phyloP scores from a whole-genome alignment of 73 alveolate genomes.

The Tetrahymena malaccensis region DNA sequence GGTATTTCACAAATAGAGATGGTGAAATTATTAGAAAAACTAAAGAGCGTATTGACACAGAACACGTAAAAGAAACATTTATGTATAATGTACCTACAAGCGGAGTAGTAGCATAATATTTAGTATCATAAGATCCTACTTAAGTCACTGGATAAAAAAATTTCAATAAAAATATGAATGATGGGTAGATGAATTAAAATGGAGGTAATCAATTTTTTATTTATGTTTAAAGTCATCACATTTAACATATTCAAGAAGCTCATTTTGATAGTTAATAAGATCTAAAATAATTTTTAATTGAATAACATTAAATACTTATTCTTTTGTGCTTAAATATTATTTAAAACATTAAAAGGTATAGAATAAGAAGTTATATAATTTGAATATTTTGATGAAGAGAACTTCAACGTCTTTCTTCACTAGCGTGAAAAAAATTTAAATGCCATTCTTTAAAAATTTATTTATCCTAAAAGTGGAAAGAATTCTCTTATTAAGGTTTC shows the following conservation, averaged over 20 bases:
- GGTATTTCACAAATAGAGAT: conserved; percentile 71
- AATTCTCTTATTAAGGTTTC: conserved; percentile 71
- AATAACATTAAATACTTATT: too few species aligned
- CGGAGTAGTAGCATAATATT: conserved; percentile 65
- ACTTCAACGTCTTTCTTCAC: conserved; percentile 52
- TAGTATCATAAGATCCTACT: not conserved
- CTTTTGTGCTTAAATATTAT: not conserved
- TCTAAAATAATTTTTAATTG: not conserved
- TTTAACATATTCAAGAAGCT: not conserved
- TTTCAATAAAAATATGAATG: not conserved
- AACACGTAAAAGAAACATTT: conserved; percentile 63
- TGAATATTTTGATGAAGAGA: conserved; percentile 63
- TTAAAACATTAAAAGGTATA: not conserved
- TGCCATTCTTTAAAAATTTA: conserved; percentile 63
- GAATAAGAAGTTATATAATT: conserved; percentile 50
- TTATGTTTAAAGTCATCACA: not conserved
- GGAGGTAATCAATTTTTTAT: not conserved
- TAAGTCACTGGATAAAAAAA: not conserved
- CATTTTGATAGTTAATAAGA: not conserved
- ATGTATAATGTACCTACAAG: conserved; percentile 36
- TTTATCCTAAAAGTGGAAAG: conserved; percentile 62
- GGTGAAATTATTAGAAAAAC: conserved; percentile 73
- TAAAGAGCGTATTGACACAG: conserved; percentile 57
- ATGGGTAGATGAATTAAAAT: not conserved
- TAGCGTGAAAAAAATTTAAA: conserved; percentile 64